A percentile compares a stretch with the other conserved stretches of the same genome.
phyloP scores from a whole-genome alignment of 2,329 filamentous ascomycete species.

The Nannizzia gypsea region DNA sequence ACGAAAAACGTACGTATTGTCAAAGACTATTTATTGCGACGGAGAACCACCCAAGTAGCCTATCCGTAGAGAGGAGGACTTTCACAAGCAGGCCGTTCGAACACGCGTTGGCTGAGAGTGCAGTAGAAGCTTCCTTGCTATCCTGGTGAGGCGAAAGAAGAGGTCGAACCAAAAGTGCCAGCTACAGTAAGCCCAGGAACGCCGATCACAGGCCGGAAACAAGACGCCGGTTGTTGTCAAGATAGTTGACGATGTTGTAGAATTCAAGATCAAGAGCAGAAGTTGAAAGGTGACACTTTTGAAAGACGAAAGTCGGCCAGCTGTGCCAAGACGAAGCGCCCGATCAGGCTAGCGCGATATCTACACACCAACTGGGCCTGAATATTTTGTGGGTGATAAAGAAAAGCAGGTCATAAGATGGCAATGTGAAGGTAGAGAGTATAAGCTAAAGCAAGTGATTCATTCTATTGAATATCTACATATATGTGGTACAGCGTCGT shows the following conservation, averaged over 20 bases:
- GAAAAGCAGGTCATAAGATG: neutral
- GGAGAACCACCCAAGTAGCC: conserved; percentile 23
- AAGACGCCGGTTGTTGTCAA: conserved; percentile 2
- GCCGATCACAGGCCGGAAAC: conserved; percentile 2
- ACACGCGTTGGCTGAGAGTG: neutral
- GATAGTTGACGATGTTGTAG: conserved; percentile 1
- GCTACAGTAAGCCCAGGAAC: neutral
- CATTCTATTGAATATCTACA: conserved; percentile 32
- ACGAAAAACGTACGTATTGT: conserved; percentile 19
- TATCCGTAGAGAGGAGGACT: neutral
- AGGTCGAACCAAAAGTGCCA: neutral
- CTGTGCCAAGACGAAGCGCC: neutral
- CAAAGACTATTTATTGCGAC: conserved; percentile 34
- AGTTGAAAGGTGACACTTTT: neutral
- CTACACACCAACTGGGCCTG: neutral
- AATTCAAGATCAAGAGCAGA: neutral
- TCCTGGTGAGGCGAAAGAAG: neutral
- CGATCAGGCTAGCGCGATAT: neutral
- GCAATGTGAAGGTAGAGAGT: conserved; percentile 10
- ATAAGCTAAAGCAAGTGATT: conserved; percentile 14
- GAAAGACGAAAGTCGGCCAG: conserved; percentile 1
- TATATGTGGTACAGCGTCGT: conserved; percentile 16
- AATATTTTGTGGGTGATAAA: neutral
- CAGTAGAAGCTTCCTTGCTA: neutral
- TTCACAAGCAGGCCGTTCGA: neutral